These are phyloP conservation scores for Zalaria obscura DNA, from an alignment of 2,329 filamentous ascomycete species.

Conservation along the genomic window DNA sequence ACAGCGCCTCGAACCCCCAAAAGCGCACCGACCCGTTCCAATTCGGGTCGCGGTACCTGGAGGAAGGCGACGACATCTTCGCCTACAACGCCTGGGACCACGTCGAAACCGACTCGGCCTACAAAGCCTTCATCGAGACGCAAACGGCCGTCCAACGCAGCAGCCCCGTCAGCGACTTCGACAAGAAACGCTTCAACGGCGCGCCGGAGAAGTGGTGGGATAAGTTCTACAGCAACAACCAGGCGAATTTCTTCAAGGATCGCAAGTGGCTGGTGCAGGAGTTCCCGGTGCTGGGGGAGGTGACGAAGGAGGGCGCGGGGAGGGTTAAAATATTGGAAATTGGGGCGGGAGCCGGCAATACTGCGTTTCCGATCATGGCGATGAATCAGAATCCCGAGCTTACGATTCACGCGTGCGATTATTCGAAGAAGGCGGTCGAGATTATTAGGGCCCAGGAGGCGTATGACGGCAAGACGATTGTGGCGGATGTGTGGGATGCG, in stretches of 20 bases:
- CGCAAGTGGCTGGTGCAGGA: slow-evolving; percentile 95
- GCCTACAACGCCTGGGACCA: slow-evolving; percentile 99
- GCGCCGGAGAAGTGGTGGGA: slow-evolving; percentile 97
- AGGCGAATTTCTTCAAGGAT: slow-evolving; percentile 96
- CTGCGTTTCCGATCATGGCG: slow-evolving; percentile 77
- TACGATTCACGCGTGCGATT: slow-evolving; percentile 87
- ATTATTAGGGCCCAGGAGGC: slow-evolving; percentile 71
- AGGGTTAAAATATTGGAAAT: slow-evolving; percentile 68
- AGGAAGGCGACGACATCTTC: slow-evolving; percentile 78
- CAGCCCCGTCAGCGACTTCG: slow-evolving; percentile 81
- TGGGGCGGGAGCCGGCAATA: slow-evolving; percentile 91
- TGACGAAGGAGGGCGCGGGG: slow-evolving; percentile 58
- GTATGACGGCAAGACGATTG: slow-evolving; percentile 49
- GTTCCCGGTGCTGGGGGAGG: slow-evolving; percentile 71
- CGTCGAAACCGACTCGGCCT: slow-evolving; percentile 80
- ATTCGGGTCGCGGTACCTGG: slow-evolving; percentile 79
- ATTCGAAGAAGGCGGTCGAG: slow-evolving; percentile 87
- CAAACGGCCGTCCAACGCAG: slow-evolving; percentile 78
- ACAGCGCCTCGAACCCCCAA: slow-evolving; percentile 59
- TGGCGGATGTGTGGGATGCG: slow-evolving; percentile 94
- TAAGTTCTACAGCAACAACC: slow-evolving; percentile 95
- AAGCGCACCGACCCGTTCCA: slow-evolving; percentile 89
- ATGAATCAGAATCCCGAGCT: slow-evolving; percentile 71
- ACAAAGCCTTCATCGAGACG: slow-evolving; percentile 69
- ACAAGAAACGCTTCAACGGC: slow-evolving; percentile 77